A percentile compares a stretch with the other conserved stretches of the same genome.
Evolutionary conservation across 768 basidiomycete species (phyloP).

Genomic region (Podaxis sp.): DNA sequence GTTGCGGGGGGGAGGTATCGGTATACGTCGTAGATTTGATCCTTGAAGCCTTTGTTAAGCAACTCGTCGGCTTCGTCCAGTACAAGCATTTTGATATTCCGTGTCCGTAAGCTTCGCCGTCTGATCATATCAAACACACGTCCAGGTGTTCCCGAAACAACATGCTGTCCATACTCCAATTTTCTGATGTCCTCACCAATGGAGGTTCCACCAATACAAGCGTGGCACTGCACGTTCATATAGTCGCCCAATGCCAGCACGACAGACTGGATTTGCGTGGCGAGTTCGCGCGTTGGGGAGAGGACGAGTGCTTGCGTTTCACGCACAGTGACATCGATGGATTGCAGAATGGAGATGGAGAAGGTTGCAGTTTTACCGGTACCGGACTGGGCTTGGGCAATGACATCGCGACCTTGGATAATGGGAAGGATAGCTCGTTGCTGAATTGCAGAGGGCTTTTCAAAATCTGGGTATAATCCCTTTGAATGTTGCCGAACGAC

Average conservation of each 20-base stretch:
- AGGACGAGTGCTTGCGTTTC: constrained; percentile 96
- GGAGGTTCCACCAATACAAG: constrained; percentile 95
- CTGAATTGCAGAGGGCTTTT: constrained; percentile 98
- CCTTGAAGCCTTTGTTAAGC: constrained; percentile 97
- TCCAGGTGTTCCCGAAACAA: constrained; percentile 96
- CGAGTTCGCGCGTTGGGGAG: constrained; percentile 97
- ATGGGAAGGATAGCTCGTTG: constrained; percentile 97
- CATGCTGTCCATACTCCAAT: constrained; percentile 95
- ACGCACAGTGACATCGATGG: constrained; percentile 91
- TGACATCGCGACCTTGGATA: constrained; percentile 93
- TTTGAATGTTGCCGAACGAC: background rate
- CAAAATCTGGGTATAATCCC: constrained; percentile 59
- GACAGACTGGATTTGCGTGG: constrained; percentile 98
- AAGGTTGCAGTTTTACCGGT: constrained; percentile 99
- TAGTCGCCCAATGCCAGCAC: constrained; percentile 96
- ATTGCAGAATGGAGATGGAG: constrained; percentile 96
- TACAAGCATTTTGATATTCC: constrained; percentile 97
- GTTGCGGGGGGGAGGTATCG: constrained; percentile 96
- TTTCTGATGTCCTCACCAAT: constrained; percentile 98
- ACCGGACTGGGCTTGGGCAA: constrained; percentile 98
- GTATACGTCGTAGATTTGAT: constrained; percentile 99
- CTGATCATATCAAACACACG: constrained; percentile 99
- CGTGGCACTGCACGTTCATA: constrained; percentile 99
- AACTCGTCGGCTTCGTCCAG: constrained; percentile 96
- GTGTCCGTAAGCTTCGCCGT: constrained; percentile 85